These are phyloP conservation scores for Hansenula lynferdii DNA, from an alignment of 1,139 yeast genomes.

Conservation along the genomic window DNA sequence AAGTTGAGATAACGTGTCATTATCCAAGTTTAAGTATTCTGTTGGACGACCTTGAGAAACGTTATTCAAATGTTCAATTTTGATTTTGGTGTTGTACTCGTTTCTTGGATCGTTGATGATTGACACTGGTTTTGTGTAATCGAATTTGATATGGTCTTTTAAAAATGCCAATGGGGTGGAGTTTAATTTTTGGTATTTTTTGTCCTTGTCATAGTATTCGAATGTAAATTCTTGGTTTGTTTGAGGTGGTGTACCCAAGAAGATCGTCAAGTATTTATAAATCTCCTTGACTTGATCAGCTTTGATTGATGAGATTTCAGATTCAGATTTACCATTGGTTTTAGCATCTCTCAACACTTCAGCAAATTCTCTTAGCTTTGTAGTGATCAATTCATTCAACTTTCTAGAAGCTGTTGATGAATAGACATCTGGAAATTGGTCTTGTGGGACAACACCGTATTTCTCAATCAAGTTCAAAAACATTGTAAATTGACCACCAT, in stretches of 20 bases:
- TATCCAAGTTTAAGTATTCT: slow-evolving; percentile 62
- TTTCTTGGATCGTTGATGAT: slow-evolving; percentile 80
- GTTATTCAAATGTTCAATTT: slow-evolving; percentile 71
- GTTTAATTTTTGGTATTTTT: slow-evolving; percentile 46
- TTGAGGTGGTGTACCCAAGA: slow-evolving; percentile 74
- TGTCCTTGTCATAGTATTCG: slow-evolving; percentile 74
- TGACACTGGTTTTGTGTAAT: slow-evolving; percentile 54
- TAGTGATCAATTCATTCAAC: slow-evolving; percentile 57
- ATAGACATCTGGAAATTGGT: slow-evolving; percentile 64
- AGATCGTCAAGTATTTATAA: slow-evolving; percentile 57
- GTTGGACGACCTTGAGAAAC: slow-evolving; percentile 64
- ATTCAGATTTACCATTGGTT: slow-evolving; percentile 24
- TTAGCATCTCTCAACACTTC: slow-evolving; percentile 52
- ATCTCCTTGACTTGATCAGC: slow-evolving; percentile 39
- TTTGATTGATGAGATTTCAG: slow-evolving; percentile 17
- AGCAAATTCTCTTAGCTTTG: slow-evolving; percentile 72
- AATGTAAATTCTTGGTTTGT: slow-evolving; percentile 63
- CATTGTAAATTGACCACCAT: slow-evolving; percentile 90
- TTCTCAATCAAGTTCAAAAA: slow-evolving; percentile 66
- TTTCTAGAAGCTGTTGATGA: slow-evolving; percentile 55
- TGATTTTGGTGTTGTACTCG: slow-evolving; percentile 52
- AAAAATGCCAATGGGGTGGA: slow-evolving; percentile 65
- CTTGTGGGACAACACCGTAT: slow-evolving; percentile 75
- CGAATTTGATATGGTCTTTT: slow-evolving; percentile 44
- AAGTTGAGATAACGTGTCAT: slow-evolving; percentile 49